These are phyloP conservation scores for Teratosphaeria destructans DNA, from an alignment of 2,329 filamentous ascomycete genomes.

Conservation along the genomic window DNA sequence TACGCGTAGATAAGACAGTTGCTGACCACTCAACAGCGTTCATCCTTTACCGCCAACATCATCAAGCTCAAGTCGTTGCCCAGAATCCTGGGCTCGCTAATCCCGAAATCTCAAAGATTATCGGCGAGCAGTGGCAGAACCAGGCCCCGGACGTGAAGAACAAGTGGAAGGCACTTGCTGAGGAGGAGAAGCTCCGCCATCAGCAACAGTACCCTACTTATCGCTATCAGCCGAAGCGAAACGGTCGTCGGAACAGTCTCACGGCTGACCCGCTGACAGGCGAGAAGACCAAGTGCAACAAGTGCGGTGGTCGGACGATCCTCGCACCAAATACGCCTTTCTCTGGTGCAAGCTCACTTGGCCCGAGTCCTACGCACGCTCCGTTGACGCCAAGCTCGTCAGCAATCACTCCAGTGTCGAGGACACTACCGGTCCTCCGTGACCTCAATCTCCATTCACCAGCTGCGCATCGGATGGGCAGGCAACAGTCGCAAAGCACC, in stretches of 20 bases:
- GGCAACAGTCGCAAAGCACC: conserved; percentile 16
- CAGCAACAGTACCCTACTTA: conserved; percentile 87
- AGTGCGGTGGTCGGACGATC: conserved; percentile 60
- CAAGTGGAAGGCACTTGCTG: conserved; percentile 80
- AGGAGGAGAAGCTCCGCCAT: conserved; percentile 86
- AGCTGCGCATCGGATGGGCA: conserved; percentile 15
- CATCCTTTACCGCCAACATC: conserved; percentile 91
- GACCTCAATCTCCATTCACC: conserved; percentile 27
- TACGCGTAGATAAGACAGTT: conserved; percentile 5
- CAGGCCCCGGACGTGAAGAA: conserved; percentile 65
- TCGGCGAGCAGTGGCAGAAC: conserved; percentile 82
- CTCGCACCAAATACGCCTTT: conserved; percentile 51
- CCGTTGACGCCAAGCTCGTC: conserved; percentile 20
- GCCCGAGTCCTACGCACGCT: conserved; percentile 18
- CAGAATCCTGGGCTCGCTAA: conserved; percentile 85
- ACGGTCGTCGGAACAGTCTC: conserved; percentile 34
- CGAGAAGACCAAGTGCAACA: conserved; percentile 49
- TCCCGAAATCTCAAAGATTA: conserved; percentile 94
- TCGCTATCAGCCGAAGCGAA: conserved; percentile 72
- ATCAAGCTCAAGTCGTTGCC: conserved; percentile 71
- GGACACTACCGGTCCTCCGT: conserved; percentile 25
- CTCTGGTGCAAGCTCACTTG: conserved; percentile 11
- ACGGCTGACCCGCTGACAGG: conserved; percentile 20
- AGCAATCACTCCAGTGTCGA: conserved; percentile 23
- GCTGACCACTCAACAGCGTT: conserved; percentile 56